These are phyloP conservation scores for Agaricus sinodeliciosus DNA, from an alignment of 768 basidiomycete genomes.

Conservation along the genomic window DNA sequence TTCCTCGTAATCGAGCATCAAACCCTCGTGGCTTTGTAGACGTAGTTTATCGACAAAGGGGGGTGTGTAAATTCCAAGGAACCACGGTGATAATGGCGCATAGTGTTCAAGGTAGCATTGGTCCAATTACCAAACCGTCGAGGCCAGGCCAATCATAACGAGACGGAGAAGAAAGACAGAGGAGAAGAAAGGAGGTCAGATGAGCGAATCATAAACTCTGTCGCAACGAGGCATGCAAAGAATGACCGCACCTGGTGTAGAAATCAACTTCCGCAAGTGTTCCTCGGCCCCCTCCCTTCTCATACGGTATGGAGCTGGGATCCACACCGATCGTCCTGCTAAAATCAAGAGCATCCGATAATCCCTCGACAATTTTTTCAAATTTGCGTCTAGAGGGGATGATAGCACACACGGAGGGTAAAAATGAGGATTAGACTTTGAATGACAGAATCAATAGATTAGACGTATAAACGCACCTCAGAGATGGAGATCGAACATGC, in stretches of 20 bases:
- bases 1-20: conserved; percentile 90
- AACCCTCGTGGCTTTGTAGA: conserved; percentile 72
- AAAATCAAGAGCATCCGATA: conserved; percentile 92
- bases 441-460: not conserved
- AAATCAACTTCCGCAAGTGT: conserved; percentile 87
- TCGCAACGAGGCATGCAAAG: conserved; percentile 1
- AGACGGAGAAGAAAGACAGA: not conserved
- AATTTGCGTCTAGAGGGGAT: conserved; percentile 60
- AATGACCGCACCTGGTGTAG: conserved; percentile 66
- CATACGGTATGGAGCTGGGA: conserved; percentile 44
- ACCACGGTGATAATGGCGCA: not conserved
- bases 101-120: too few relatives aligned
- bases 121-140: too few relatives aligned
- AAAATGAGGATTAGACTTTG: not conserved
- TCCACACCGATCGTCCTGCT: conserved; percentile 81
- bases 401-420: too few relatives aligned
- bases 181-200: not conserved
- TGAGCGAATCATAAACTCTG: not conserved
- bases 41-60: not conserved
- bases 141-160: too few relatives aligned
- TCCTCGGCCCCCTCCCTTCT: conserved; percentile 63
- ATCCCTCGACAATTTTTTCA: conserved; percentile 73
- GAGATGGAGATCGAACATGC: conserved; percentile 80
- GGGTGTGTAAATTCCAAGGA: not conserved
- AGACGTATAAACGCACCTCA: conserved; percentile 41